Evolutionary conservation across 345 rosid species (phyloP).

Genomic region (Populus ilicifolia): DNA sequence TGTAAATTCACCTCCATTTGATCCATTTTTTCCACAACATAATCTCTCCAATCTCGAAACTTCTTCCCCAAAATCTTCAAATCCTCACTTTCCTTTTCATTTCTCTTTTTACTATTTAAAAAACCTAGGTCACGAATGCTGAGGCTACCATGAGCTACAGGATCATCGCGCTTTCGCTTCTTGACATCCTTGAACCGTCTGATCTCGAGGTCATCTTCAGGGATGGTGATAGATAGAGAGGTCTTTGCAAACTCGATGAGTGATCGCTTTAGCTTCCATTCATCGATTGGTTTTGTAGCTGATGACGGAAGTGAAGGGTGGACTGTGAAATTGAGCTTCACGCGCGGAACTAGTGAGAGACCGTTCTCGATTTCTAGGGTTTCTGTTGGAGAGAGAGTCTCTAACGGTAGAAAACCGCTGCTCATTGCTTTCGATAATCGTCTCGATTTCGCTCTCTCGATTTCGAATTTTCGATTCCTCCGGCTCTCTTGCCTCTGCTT

Average conservation of each 20-base stretch:
- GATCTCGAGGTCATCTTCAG: constrained; percentile 66
- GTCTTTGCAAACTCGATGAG: constrained; percentile 57
- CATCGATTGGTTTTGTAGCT: constrained; percentile 68
- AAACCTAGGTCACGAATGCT: constrained; percentile 77
- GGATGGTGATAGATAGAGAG: constrained; percentile 49
- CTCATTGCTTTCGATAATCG: constrained; percentile 14
- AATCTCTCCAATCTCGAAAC: constrained; percentile 77
- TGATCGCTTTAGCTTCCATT: constrained; percentile 84
- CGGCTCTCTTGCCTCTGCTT: no score
- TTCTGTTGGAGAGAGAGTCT: constrained; percentile 55
- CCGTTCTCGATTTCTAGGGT: constrained; percentile 63
- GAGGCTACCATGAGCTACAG: constrained; percentile 68
- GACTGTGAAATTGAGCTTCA: constrained; percentile 59
- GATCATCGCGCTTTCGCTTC: constrained; percentile 84
- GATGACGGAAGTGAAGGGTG: constrained; percentile 48
- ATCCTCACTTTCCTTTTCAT: constrained; percentile 32
- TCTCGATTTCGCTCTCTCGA: background rate
- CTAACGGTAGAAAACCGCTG: constrained; percentile 43
- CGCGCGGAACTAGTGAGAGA: constrained; percentile 61
- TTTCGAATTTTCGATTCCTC: background rate
- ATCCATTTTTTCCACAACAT: constrained; percentile 65
- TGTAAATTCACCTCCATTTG: constrained; percentile 81
- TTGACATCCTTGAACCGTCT: constrained; percentile 65
- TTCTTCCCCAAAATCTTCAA: constrained; percentile 53
- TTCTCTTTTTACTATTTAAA: constrained; percentile 36